Evolutionary conservation across 805 yeast species (phyloP), one percentile per base, ranked within the genome.

Genomic region (Wickerhamomyces alni): DNA sequence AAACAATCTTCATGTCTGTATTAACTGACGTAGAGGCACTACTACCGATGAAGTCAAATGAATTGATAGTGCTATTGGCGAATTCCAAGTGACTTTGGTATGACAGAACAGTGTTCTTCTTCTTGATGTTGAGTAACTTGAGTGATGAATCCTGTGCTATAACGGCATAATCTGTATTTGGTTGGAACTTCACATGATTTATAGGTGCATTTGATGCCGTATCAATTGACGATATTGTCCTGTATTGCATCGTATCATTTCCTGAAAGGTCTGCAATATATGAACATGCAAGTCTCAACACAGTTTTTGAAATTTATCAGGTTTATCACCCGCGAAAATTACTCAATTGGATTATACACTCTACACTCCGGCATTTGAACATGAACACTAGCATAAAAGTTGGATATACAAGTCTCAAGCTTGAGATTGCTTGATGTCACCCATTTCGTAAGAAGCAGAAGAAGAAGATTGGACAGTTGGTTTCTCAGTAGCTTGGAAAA

Each of bases 111-210:
- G 17, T 8, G 12, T 13, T 21, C 15, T 31, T 31, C 15, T 18
- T 19, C 9, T 12, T 11, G 8, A 31, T 13, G 11, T 31, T 31
- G 26, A 31, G 19, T 21, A 31, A 13, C 11, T 31, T 31, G 13
- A 31, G 26, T 4, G 24, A 19, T 19, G 34, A 18, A 21, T 31
- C 25, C 13, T 31, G 34, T 31, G 34, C 34, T 13, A 31, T 31
- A 8, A 31, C 34, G n/a, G 34, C 34, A 31, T 31, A 31, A 12
- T 31, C n/a, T 5, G 34, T 31, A 4, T n/a, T 19, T n/a, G 34
- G 24, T n/a, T 31, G 34, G 17, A 31, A 19, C 17, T 31, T 31
- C 3, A 31, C n/a, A 19, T 31, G 34, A 19, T 31, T 31, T 8
- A 31, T 31, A 5, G 34, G 34, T 12, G 34, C 18, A 4, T 5